Base-by-base conservation (phyloP, 129 eudicot species). In the Flaveria sonorensis region DNA sequence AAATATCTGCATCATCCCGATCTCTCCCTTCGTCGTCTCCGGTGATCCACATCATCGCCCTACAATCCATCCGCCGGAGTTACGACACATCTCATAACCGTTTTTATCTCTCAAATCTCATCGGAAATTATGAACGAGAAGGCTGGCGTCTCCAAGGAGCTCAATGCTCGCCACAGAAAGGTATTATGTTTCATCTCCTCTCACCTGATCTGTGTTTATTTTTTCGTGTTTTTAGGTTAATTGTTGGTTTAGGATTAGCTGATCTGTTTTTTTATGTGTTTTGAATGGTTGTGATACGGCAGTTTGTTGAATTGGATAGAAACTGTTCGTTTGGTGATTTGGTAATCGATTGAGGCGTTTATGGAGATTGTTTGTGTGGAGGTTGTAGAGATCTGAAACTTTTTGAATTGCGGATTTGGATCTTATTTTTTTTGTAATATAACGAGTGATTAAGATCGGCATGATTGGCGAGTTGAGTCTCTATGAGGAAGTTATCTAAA, bases 91-190 rank as follows among this genome's bases (percentile, higher is more conserved):
- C 85, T 75, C 62, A 55, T 18, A 39, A 30, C 21, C 67, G 70
- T 32, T 11, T 3, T 18, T 3, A 70, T 50, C 24, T 61, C 14
- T 9, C 24, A 13, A 21, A 24, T 56, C 75, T 70, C 10, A 73
- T 72, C 63, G 60, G 78, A 16, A 59, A 74, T 68, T 53, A 91
- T 92, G 97, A 92, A 92, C 84, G 79, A 83, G 85, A 92, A 92
- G 75, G 92, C 92, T 4, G 86, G 79, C 68, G 90, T 92, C 10
- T 78, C 92, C 70, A 92, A 92, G 78, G 97, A 92, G 84, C 90
- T 92, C 32, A 87, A 89, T 81, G 90, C 92, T 63, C 85, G 80
- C 87, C 92, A 89, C 84, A 74, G 82, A 84, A 92, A 89, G 97
- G 97, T 89, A 43, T 16, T 24, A 2, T 9, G 62, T 28, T 67